These are phyloP conservation scores for Tripidium arundinaceum DNA, from an alignment of 202 grass and related monocot genomes.

Conservation along the genomic window DNA sequence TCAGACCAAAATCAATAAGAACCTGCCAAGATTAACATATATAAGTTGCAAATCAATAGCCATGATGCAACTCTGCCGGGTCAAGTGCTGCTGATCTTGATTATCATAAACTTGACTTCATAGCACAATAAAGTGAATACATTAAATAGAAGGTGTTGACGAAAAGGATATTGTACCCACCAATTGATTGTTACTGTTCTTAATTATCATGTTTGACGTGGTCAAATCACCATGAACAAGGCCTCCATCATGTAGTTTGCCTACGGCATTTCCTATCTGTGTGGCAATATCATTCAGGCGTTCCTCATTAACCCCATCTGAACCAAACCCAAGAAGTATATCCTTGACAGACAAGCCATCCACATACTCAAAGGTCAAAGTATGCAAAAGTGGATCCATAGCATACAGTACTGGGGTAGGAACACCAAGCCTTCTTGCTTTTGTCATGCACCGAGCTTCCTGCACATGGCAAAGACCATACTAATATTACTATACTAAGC, in stretches of 20 bases:
- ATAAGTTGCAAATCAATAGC: not conserved
- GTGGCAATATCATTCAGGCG: conserved; percentile 58
- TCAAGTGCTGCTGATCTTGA: too few relatives aligned
- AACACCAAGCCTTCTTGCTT: conserved; percentile 89
- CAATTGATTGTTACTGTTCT: conserved; percentile 53
- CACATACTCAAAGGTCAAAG: conserved; percentile 86
- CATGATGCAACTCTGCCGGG: too few relatives aligned
- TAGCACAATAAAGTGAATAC: conserved; percentile 8
- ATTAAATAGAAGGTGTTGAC: not conserved
- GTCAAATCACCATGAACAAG: conserved; percentile 94
- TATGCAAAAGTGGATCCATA: conserved; percentile 68
- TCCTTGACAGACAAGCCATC: conserved; percentile 80
- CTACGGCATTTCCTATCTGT: conserved; percentile 84
- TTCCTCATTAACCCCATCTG: conserved; percentile 62
- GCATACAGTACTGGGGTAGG: conserved; percentile 89
- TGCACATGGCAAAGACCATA: conserved; percentile 20
- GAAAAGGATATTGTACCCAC: conserved; percentile 28
- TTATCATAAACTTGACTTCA: not conserved
- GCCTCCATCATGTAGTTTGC: conserved; percentile 84
- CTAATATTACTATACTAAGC: conserved; percentile 14
- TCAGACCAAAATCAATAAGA: conserved; percentile 96
- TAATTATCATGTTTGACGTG: too few relatives aligned
- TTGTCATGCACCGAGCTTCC: conserved; percentile 98
- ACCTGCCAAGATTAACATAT: conserved; percentile 48
- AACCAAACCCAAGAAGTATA: conserved; percentile 83